phyloP scores from a whole-genome alignment of 2,329 filamentous ascomycete species.

The Seiridium cupressi region DNA sequence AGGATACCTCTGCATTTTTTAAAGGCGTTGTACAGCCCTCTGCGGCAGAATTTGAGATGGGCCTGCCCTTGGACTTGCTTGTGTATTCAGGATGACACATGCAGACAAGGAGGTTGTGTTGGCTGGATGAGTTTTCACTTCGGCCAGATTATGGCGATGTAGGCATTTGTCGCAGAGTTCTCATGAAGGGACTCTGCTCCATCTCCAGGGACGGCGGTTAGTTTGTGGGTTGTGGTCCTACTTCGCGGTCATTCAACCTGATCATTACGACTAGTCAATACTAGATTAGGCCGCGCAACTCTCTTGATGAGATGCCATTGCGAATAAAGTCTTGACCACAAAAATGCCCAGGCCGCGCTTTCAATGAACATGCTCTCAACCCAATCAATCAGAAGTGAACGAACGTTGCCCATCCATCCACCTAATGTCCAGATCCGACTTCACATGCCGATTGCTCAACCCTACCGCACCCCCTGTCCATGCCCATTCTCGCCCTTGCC shows the following conservation, averaged over 20 bases:
- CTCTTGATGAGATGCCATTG: neutral
- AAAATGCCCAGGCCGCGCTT: too few species aligned
- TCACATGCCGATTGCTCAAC: neutral
- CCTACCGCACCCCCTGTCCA: neutral
- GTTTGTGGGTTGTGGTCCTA: neutral
- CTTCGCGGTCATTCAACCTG: neutral
- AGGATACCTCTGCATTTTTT: constrained; percentile 26
- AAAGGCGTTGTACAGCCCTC: constrained; percentile 22
- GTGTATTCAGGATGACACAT: neutral
- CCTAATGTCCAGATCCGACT: neutral
- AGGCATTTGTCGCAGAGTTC: neutral
- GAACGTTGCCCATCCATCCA: neutral
- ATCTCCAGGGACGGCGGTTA: neutral
- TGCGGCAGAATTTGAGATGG: constrained; percentile 18
- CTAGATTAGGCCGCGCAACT: neutral
- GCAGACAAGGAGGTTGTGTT: too few species aligned
- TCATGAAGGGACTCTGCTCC: constrained; percentile 1
- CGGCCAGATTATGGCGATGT: neutral
- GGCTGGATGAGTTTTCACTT: neutral
- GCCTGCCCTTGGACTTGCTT: constrained; percentile 10
- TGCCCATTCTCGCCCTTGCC: neutral
- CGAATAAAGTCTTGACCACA: neutral
- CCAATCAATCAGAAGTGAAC: neutral
- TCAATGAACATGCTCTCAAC: neutral
- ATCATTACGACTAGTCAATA: neutral